These are phyloP conservation scores for Backusella liffmaniae DNA, from an alignment of 192 early-diverging fungal species.

Conservation along the genomic window DNA sequence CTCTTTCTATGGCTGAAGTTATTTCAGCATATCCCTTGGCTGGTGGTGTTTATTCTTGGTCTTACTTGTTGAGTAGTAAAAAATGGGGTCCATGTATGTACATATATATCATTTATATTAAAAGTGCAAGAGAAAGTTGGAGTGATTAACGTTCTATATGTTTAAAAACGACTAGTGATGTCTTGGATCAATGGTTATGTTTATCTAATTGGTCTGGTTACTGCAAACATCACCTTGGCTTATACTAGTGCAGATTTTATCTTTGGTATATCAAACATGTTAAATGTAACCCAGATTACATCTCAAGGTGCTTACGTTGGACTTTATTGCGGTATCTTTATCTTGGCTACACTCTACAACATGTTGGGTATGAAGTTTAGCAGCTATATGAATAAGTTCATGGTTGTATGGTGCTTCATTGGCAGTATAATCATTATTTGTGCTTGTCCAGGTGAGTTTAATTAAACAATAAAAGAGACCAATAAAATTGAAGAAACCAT, in stretches of 20 bases:
- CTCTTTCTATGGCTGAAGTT: constrained; percentile 47
- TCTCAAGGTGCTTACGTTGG: constrained; percentile 43
- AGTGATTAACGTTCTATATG: background rate
- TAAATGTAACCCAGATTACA: constrained; percentile 28
- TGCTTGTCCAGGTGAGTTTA: constrained; percentile 21
- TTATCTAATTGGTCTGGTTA: constrained; percentile 17
- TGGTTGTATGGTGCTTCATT: constrained; percentile 40
- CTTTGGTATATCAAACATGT: constrained; percentile 34
- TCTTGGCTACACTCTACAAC: constrained; percentile 33
- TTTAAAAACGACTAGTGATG: constrained; percentile 18
- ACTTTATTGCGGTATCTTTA: constrained; percentile 41
- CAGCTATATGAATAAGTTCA: constrained; percentile 37
- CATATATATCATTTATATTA: background rate
- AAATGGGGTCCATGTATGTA: constrained; percentile 27
- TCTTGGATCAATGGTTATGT: constrained; percentile 25
- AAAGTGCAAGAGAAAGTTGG: background rate
- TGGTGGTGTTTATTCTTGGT: constrained; percentile 36
- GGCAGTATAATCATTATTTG: constrained; percentile 46
- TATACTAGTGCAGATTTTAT: constrained; percentile 40
- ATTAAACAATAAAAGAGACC: background rate
- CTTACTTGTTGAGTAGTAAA: constrained; percentile 4
- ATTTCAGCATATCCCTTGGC: constrained; percentile 35
- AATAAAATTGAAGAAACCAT: background rate
- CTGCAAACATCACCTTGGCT: constrained; percentile 32
- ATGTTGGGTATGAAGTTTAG: constrained; percentile 37